Conservation (phyloP, 768 basidiomycete species). For the Pleurotus salmoneostramineus region DNA sequence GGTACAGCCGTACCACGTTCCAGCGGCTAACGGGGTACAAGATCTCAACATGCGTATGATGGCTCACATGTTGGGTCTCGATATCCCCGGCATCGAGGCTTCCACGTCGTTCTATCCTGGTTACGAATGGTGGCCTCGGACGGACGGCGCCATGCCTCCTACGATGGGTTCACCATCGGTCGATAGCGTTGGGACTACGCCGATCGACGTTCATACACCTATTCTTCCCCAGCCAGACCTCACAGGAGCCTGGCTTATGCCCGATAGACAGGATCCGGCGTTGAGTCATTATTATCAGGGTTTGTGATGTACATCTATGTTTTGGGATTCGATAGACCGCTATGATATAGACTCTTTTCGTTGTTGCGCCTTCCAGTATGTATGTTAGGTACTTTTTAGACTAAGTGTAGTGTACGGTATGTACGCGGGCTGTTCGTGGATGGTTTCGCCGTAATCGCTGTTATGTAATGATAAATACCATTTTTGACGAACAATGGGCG, state of each 20-base stretch:
- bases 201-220: background rate
- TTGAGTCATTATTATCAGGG: background rate
- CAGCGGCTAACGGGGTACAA: constrained; percentile 46
- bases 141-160: constrained; percentile 6
- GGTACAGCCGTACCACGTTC: constrained; percentile 18
- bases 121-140: constrained; percentile 66
- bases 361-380: background rate
- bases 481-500: constrained; percentile 14
- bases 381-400: too few relatives aligned
- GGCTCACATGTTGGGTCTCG: constrained; percentile 70
- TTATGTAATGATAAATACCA: constrained; percentile 13
- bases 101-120: constrained; percentile 54
- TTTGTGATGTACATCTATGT: background rate
- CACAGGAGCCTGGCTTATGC: constrained; percentile 1
- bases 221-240: background rate
- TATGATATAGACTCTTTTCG: background rate
- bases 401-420: background rate
- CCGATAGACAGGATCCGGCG: background rate
- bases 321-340: background rate
- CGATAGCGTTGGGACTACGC: background rate
- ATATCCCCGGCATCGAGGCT: constrained; percentile 61
- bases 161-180: background rate
- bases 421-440: constrained; percentile 9
- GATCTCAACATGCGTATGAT: constrained; percentile 62
- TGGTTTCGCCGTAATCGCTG: constrained; percentile 12